These are phyloP conservation scores for Botrytis sinoallii DNA, from an alignment of 2,329 filamentous ascomycete species.

Conservation along the genomic window DNA sequence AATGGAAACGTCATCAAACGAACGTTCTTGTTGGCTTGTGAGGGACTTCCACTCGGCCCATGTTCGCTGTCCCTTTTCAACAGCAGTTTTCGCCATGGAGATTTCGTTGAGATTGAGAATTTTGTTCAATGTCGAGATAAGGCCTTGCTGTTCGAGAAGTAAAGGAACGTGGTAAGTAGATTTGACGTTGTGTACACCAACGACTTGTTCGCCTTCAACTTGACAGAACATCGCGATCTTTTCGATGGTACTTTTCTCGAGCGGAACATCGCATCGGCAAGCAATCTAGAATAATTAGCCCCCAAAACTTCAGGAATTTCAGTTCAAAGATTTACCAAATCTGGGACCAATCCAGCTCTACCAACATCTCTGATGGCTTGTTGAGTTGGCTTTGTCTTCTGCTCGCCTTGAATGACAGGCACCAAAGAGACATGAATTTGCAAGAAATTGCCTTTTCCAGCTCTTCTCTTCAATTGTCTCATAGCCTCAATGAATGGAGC, in stretches of 20 bases:
- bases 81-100: constrained; percentile 49
- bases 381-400: constrained; percentile 98
- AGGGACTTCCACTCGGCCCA: constrained; percentile 71
- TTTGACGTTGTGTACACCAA: constrained; percentile 84
- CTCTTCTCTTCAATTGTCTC: constrained; percentile 70
- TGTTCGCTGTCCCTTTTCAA: constrained; percentile 62
- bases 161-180: constrained; percentile 94
- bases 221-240: constrained; percentile 92
- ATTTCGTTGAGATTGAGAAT: constrained; percentile 63
- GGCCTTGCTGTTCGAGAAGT: constrained; percentile 78
- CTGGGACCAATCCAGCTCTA: constrained; percentile 52
- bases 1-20: constrained; percentile 71
- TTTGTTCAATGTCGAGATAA: constrained; percentile 64
- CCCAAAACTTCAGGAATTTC: not conserved
- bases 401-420: constrained; percentile 64
- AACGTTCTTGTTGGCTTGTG: constrained; percentile 63
- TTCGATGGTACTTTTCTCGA: constrained; percentile 70
- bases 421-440: constrained; percentile 89
- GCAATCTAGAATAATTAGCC: constrained; percentile 62
- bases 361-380: constrained; percentile 69
- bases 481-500: constrained; percentile 86
- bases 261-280: constrained; percentile 78
- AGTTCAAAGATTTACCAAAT: constrained; percentile 50
- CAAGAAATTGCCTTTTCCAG: constrained; percentile 76
- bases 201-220: constrained; percentile 78